Conservation (phyloP, 2,329 filamentous ascomycete genomes). For the Epichloe sylvatica region DNA sequence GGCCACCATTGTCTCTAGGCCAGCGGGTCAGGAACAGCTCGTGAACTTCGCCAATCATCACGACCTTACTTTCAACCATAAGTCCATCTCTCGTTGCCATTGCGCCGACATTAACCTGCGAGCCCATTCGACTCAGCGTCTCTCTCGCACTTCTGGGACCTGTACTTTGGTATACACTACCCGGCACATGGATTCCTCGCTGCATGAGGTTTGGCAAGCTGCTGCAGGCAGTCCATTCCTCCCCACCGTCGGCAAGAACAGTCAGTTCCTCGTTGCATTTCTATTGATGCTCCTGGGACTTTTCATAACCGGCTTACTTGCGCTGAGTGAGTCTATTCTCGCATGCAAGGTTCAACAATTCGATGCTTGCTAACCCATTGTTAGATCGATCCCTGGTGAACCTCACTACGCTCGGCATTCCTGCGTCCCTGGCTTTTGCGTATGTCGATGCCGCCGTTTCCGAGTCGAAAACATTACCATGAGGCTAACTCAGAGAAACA, state of each 20-base stretch:
- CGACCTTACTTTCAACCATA: neutral
- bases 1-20: conserved; percentile 20
- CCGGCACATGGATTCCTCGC: conserved; percentile 59
- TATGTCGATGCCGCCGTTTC: conserved; percentile 33
- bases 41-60: conserved; percentile 1
- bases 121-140: neutral
- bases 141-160: neutral
- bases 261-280: conserved; percentile 73
- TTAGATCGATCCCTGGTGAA: conserved; percentile 70
- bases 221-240: conserved; percentile 75
- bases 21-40: conserved; percentile 9
- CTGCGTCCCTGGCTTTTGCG: conserved; percentile 82
- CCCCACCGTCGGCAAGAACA: conserved; percentile 65
- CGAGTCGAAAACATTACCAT: neutral
- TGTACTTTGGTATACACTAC: neutral
- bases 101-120: neutral
- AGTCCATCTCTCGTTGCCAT: neutral
- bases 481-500: conserved; percentile 25
- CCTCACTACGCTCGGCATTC: conserved; percentile 64
- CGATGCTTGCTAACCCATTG: neutral
- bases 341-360: neutral
- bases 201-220: conserved; percentile 87
- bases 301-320: conserved; percentile 63
- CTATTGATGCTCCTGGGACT: conserved; percentile 59
- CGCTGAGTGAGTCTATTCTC: conserved; percentile 68